phyloP scores from a whole-genome alignment of 2,329 filamentous ascomycete genomes.

The Penicillium sp. region DNA sequence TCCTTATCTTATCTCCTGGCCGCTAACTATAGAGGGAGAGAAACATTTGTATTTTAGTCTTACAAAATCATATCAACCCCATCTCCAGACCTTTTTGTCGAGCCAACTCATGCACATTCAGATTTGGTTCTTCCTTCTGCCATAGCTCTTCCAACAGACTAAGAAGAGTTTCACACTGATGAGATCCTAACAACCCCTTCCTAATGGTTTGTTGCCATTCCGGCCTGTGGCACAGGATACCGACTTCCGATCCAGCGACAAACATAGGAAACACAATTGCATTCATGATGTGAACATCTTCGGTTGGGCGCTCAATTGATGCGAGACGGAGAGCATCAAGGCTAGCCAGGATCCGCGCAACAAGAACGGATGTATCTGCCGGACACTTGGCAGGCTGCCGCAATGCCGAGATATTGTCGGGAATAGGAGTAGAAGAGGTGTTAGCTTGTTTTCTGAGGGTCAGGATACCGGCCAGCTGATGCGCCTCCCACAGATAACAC shows the following conservation, averaged over 20 bases:
- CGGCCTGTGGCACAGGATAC: constrained; percentile 15
- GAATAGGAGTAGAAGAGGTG: neutral
- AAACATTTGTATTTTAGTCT: too few relatives aligned
- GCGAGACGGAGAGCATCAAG: constrained; percentile 29
- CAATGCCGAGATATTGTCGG: constrained; percentile 2
- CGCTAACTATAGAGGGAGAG: too few relatives aligned
- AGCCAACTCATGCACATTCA: constrained; percentile 26
- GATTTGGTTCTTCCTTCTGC: constrained; percentile 12
- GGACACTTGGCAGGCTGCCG: constrained; percentile 8
- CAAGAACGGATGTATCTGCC: constrained; percentile 18
- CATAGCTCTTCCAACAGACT: constrained; percentile 30
- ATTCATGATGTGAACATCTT: constrained; percentile 25
- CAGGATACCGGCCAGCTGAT: constrained; percentile 30
- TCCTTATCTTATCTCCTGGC: too few relatives aligned
- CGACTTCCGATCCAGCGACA: constrained; percentile 23
- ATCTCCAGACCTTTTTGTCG: constrained; percentile 25
- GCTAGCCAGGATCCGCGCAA: constrained; percentile 26
- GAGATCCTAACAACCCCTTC: constrained; percentile 3
- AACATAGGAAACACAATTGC: constrained; percentile 28
- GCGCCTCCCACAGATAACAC: constrained; percentile 33
- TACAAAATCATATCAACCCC: constrained; percentile 26
- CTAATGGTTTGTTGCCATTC: constrained; percentile 22
- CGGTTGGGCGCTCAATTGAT: constrained; percentile 15
- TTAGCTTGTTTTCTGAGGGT: constrained; percentile 16
- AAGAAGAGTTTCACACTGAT: constrained; percentile 16